Base-by-base conservation (phyloP, 768 basidiomycete genomes). In the Dentipellis fragilis region DNA sequence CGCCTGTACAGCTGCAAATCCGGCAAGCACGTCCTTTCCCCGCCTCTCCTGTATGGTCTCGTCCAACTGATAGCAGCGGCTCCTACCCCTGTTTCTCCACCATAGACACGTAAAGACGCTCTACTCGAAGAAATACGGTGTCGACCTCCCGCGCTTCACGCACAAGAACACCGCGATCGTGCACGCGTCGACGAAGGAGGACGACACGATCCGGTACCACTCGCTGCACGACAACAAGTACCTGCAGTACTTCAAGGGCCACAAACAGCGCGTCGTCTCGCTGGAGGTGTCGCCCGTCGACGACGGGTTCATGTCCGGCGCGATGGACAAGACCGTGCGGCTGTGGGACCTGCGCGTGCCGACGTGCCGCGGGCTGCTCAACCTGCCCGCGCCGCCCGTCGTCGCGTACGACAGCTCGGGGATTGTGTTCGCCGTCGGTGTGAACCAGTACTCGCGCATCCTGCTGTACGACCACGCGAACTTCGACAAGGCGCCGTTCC, bases 211-310 rank as follows among this genome's bases (percentile, higher is more conserved):
- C 61, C 83, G 96, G 47, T 97, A 97, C 69, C 91, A 95, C 64
- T 94, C 91, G 1, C 68, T 95, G 51, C 93, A 97, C 69, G 93
- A 95, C 78, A 97, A 96, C 77, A 92, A 88, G 67, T 99, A 93
- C 68, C 72, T 98, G 35, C 83, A 87, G 60, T 99, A 99, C 72
- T 98, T 96, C 76, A 87, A 83, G 64, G 96, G 96, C 0, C 96
- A 99, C 73, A 93, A 84, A 61, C 87, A 79, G 37, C 80, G 85
- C 56, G 96, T 99, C 2, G 79, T 89, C 36, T 95, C 94, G 0
- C 73, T 99, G 10, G 88, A 94, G 66, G 83, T 98, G 55, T 92
- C 89, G 0, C 96, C 96, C 1, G 77, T 87, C 1, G 90, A 97
- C 65, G 94, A 98, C 64, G 88, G 88, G 1, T 98, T 99, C 74